Evolutionary conservation across 768 basidiomycete species (phyloP).

Genomic region (Chalciporus sphaerocephalus): DNA sequence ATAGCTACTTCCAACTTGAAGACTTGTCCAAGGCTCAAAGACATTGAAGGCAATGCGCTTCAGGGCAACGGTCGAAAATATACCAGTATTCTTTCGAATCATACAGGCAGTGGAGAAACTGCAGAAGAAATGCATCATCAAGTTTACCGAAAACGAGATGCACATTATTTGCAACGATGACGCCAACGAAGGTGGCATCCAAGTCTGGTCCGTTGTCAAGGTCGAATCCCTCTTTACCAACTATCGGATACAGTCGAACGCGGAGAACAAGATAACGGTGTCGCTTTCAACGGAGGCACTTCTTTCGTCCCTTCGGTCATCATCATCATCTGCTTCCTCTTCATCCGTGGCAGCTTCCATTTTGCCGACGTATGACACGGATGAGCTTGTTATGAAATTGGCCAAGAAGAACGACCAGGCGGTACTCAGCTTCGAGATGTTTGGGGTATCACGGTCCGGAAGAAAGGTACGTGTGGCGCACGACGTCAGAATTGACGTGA

Average conservation of each 20-base stretch:
- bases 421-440: constrained; percentile 73
- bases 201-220: constrained; percentile 80
- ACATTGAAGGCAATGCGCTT: constrained; percentile 51
- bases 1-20: too few species aligned
- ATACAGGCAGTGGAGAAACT: constrained; percentile 80
- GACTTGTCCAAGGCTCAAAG: too few species aligned
- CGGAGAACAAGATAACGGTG: constrained; percentile 75
- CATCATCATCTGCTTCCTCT: constrained; percentile 45
- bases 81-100: constrained; percentile 56
- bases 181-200: constrained; percentile 76
- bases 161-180: constrained; percentile 82
- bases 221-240: constrained; percentile 63
- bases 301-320: constrained; percentile 66
- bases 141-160: constrained; percentile 69
- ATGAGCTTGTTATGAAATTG: constrained; percentile 75
- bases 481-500: constrained; percentile 78
- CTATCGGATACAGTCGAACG: constrained; percentile 85
- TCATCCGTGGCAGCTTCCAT: constrained; percentile 30
- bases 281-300: constrained; percentile 71
- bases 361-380: constrained; percentile 42
- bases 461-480: constrained; percentile 64
- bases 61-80: constrained; percentile 55
- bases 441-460: constrained; percentile 58
- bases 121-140: constrained; percentile 80
- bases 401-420: constrained; percentile 84